Evolutionary conservation across 805 yeast species (phyloP).

Genomic region (Wickerhamiella hasegawae): DNA sequence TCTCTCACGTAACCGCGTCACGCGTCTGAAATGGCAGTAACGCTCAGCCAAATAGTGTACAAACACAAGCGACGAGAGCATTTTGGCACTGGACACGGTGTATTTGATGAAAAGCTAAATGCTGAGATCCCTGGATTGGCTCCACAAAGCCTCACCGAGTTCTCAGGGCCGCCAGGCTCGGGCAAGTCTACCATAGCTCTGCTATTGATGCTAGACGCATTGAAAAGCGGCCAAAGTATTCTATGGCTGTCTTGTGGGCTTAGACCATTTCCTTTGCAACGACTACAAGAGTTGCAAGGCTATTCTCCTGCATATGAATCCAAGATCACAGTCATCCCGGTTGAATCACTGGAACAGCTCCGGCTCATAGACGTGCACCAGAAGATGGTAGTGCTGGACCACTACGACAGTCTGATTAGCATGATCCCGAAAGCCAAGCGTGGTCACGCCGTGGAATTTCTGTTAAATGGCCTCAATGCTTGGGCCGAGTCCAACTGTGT

Average conservation of each 20-base stretch:
- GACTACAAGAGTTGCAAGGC: conserved; percentile 8
- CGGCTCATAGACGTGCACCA: conserved; percentile 8
- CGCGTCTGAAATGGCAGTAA: conserved; percentile 2
- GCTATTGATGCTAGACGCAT: conserved; percentile 9
- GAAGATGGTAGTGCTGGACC: conserved; percentile 14
- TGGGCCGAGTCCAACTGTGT: not conserved
- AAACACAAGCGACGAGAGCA: conserved; percentile 1
- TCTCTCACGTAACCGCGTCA: too few relatives aligned
- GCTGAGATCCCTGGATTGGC: conserved; percentile 6
- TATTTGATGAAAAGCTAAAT: conserved; percentile 6
- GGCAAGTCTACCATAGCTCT: conserved; percentile 17
- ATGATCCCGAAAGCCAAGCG: not conserved
- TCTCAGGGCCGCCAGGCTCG: conserved; percentile 19
- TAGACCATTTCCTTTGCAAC: conserved; percentile 11
- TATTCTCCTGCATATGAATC: conserved; percentile 4
- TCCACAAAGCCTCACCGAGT: conserved; percentile 9
- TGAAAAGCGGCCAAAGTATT: conserved; percentile 12
- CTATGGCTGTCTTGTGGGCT: conserved; percentile 13
- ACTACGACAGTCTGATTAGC: conserved; percentile 15
- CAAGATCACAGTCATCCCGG: conserved; percentile 2
- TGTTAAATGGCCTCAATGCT: not conserved
- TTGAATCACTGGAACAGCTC: conserved; percentile 9
- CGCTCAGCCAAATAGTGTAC: conserved; percentile 4
- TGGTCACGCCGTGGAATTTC: not conserved
- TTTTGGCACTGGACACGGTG: conserved; percentile 4